phyloP scores from a whole-genome alignment of 2,329 filamentous ascomycete species.

The Paracamarosporium sp. region DNA sequence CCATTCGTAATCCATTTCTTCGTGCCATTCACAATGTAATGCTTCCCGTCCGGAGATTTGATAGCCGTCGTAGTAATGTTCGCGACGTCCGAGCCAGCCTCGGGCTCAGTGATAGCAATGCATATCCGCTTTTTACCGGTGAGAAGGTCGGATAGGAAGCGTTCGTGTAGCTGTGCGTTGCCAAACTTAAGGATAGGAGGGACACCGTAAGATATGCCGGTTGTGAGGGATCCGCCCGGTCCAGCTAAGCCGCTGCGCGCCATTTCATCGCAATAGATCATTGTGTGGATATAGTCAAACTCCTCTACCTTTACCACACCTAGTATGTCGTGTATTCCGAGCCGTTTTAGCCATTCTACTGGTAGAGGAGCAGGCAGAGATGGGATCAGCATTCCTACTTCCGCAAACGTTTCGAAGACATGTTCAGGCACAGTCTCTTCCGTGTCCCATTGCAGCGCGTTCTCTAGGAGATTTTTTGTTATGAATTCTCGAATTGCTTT shows the following conservation, averaged over 20 bases:
- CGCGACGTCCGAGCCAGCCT: slow-evolving; percentile 73
- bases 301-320: slow-evolving; percentile 74
- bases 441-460: slow-evolving; percentile 74
- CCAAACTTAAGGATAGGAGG: slow-evolving; percentile 75
- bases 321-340: slow-evolving; percentile 71
- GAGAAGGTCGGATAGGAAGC: slow-evolving; percentile 71
- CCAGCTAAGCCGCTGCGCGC: slow-evolving; percentile 69
- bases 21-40: slow-evolving; percentile 71
- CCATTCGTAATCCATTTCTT: slow-evolving; percentile 75
- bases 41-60: slow-evolving; percentile 76
- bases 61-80: slow-evolving; percentile 68
- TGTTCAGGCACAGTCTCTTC: slow-evolving; percentile 67
- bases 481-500: slow-evolving; percentile 72
- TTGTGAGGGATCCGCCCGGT: slow-evolving; percentile 69
- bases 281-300: slow-evolving; percentile 73
- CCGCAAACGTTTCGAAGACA: slow-evolving; percentile 69
- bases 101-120: slow-evolving; percentile 81
- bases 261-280: slow-evolving; percentile 75
- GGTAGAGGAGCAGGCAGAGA: slow-evolving; percentile 73
- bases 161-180: slow-evolving; percentile 64
- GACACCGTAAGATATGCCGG: slow-evolving; percentile 72
- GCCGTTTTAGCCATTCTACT: slow-evolving; percentile 68
- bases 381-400: slow-evolving; percentile 73
- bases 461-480: slow-evolving; percentile 65
- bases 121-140: slow-evolving; percentile 71